Evolutionary conservation across 768 basidiomycete species (phyloP).

Genomic region (Lepiota brunneoincarnata): DNA sequence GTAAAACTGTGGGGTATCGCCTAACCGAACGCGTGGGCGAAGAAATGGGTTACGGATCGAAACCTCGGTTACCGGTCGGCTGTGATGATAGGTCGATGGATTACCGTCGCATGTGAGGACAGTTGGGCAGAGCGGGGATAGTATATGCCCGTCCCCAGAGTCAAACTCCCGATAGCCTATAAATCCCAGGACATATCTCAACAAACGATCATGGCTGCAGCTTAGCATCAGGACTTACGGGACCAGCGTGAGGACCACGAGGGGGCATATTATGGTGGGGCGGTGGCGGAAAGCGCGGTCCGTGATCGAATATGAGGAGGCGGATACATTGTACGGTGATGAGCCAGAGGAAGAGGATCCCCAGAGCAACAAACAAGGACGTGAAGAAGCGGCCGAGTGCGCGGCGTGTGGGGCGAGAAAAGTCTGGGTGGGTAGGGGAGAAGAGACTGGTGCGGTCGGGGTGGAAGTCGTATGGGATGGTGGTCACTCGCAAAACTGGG

Average conservation of each 20-base stretch:
- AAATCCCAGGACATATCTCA: background rate
- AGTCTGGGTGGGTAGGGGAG: background rate
- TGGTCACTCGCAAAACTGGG: background rate
- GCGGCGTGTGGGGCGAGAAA: background rate
- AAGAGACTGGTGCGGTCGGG: background rate
- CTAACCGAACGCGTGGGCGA: background rate
- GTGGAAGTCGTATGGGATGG: background rate
- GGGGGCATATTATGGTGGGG: background rate
- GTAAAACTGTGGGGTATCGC: background rate
- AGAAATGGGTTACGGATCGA: background rate
- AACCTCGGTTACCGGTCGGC: background rate
- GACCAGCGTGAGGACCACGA: background rate
- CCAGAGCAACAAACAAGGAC: background rate
- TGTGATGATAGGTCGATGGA: background rate
- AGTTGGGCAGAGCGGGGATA: background rate
- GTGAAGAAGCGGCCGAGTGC: background rate
- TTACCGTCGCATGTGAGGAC: background rate
- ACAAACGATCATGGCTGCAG: too few species aligned
- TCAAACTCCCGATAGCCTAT: background rate
- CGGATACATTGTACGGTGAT: background rate
- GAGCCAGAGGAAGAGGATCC: constrained; percentile 4
- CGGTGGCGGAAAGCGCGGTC: background rate
- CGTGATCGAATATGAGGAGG: background rate
- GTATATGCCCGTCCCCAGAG: background rate
- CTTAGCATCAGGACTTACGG: background rate